Percentiles rank a stretch among this genome's conserved stretches.
phyloP scores from a whole-genome alignment of 768 basidiomycete genomes.

The Phylloporus sp. region DNA sequence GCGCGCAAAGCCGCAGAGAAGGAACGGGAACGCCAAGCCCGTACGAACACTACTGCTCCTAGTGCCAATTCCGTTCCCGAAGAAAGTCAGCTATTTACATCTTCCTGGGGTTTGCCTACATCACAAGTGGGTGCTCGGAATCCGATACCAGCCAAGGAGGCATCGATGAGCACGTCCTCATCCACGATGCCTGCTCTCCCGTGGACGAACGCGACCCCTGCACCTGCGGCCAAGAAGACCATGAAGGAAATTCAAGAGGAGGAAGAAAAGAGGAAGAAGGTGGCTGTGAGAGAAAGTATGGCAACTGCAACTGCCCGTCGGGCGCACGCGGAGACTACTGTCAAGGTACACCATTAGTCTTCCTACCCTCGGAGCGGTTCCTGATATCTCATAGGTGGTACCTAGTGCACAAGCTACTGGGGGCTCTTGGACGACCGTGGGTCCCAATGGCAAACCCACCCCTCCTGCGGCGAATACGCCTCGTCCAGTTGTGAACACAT shows the following conservation, averaged over 20 bases:
- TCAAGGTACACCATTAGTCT: constrained; percentile 47
- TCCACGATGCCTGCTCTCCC: constrained; percentile 35
- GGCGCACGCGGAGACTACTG: constrained; percentile 74
- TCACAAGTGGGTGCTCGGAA: constrained; percentile 67
- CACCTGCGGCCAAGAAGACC: constrained; percentile 68
- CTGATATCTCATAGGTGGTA: constrained; percentile 29
- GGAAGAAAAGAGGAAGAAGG: constrained; percentile 81
- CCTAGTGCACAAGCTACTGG: constrained; percentile 33
- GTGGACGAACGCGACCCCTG: constrained; percentile 66
- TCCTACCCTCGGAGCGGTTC: background rate
- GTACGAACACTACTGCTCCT: constrained; percentile 37
- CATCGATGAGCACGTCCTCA: constrained; percentile 17
- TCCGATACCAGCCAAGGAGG: constrained; percentile 39
- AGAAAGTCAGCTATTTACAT: constrained; percentile 55
- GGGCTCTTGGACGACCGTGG: constrained; percentile 84
- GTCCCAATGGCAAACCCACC: constrained; percentile 61
- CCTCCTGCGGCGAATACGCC: constrained; percentile 26
- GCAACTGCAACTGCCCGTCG: constrained; percentile 56
- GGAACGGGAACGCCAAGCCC: constrained; percentile 60
- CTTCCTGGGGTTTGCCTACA: constrained; percentile 83
- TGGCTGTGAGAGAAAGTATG: constrained; percentile 53
- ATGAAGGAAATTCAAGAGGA: constrained; percentile 99
- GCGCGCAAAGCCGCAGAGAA: constrained; percentile 69
- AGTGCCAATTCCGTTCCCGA: constrained; percentile 39
- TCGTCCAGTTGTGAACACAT: constrained; percentile 33